Conservation (phyloP, 495 filamentous ascomycete genomes). For the Extremus antarcticus region DNA sequence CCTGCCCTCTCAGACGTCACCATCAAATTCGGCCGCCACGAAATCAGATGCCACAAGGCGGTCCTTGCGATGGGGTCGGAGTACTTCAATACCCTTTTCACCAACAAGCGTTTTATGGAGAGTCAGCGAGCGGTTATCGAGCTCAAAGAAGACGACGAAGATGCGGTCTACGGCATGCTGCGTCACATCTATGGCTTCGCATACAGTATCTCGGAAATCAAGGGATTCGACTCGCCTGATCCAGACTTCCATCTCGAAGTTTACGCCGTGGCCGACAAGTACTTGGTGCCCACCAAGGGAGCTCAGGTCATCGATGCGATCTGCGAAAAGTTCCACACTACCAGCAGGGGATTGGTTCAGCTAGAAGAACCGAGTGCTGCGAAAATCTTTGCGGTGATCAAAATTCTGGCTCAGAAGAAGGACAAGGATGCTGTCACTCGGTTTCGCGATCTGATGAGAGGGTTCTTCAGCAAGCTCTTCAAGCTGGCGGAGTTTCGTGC, state of each 20-base stretch:
- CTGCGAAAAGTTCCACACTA: neutral
- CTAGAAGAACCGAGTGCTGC: neutral
- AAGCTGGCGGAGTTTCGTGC: neutral
- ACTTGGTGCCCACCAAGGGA: neutral
- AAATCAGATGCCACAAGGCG: neutral
- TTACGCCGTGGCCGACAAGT: conserved; percentile 5
- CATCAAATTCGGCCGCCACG: neutral
- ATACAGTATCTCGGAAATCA: neutral
- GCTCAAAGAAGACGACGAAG: conserved; percentile 30
- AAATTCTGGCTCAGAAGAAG: neutral
- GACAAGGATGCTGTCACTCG: neutral
- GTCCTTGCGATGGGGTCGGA: conserved; percentile 2
- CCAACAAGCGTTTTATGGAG: conserved; percentile 9
- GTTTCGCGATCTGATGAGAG: neutral
- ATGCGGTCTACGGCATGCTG: conserved; percentile 32
- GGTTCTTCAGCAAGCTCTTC: neutral
- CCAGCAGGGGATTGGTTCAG: too few species aligned
- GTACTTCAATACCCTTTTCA: conserved; percentile 12
- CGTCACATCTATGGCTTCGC: conserved; percentile 18
- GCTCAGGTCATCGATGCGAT: neutral
- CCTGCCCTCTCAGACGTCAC: neutral
- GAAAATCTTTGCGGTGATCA: neutral
- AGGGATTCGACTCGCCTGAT: neutral
- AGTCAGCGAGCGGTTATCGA: conserved; percentile 16
- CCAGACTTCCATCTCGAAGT: conserved; percentile 2